phyloP scores from a whole-genome alignment of 176 grass and related monocot species.

The Pontederia paniculata region DNA sequence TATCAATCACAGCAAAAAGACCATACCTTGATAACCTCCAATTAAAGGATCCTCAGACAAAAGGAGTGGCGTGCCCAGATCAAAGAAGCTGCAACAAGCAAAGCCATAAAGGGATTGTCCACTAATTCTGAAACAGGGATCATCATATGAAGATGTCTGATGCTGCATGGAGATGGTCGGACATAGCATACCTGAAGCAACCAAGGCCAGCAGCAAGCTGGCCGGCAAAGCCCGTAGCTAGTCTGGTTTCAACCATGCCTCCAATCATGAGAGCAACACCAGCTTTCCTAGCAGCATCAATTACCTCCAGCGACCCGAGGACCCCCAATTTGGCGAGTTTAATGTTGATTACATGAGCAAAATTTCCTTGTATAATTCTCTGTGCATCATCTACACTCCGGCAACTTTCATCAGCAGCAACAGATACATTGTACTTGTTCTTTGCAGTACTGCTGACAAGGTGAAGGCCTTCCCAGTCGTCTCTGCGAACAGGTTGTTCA shows the following conservation, averaged over 20 bases:
- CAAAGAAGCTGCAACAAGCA: conserved; percentile 66
- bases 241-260: conserved; percentile 92
- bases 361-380: conserved; percentile 62
- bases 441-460: conserved; percentile 62
- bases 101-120: not conserved
- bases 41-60: conserved; percentile 80
- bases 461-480: conserved; percentile 76
- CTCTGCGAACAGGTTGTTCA: conserved; percentile 90
- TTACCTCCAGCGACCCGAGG: conserved; percentile 65
- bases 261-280: conserved; percentile 75
- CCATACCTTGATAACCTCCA: conserved; percentile 76
- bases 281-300: conserved; percentile 56
- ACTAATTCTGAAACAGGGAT: not conserved
- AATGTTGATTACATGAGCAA: conserved; percentile 94
- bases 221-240: conserved; percentile 80
- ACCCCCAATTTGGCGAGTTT: conserved; percentile 79
- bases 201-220: conserved; percentile 91
- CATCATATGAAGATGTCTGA: not conserved
- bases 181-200: conserved; percentile 61
- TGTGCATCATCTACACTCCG: conserved; percentile 56
- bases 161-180: not conserved
- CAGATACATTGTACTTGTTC: conserved; percentile 60
- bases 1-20: not conserved
- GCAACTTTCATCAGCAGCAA: conserved; percentile 97
- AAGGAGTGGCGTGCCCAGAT: conserved; percentile 84